A percentile compares a stretch with the other conserved stretches of the same genome.
These are phyloP conservation scores for Phytophthora nicotianae DNA, from an alignment of 352 stramenopile species.

Conservation along the genomic window DNA sequence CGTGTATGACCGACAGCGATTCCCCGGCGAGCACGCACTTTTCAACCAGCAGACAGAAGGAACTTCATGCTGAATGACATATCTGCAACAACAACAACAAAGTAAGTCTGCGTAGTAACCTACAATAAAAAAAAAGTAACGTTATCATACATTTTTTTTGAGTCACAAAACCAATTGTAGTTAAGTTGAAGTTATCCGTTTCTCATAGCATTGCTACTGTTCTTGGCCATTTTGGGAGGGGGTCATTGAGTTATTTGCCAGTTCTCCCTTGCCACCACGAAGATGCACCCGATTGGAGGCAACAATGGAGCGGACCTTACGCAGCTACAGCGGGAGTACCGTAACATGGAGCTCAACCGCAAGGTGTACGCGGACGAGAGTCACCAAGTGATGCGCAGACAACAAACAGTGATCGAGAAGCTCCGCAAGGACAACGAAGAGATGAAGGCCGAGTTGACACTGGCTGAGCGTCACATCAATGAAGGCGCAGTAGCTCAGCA, in stretches of 20 bases:
- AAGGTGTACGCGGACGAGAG: constrained; percentile 94
- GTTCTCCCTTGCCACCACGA: background rate
- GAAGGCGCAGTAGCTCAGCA: constrained; percentile 83
- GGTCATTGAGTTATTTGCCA: no score
- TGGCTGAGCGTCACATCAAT: constrained; percentile 89
- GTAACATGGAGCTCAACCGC: constrained; percentile 98
- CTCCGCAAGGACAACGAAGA: constrained; percentile 86
- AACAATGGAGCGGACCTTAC: constrained; percentile 74
- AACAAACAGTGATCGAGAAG: constrained; percentile 93
- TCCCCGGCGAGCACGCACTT: background rate
- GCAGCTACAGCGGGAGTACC: constrained; percentile 95
- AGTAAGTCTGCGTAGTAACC: no score
- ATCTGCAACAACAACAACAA: no score
- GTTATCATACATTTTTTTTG: background rate
- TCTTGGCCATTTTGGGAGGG: constrained; percentile 3
- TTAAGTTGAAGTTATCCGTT: constrained; percentile 23
- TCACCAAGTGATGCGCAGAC: constrained; percentile 93
- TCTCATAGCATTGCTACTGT: constrained; percentile 19
- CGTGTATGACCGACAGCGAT: constrained; percentile 8
- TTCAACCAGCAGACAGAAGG: background rate
- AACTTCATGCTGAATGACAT: background rate
- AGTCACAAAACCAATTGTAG: background rate
- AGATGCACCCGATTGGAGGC: constrained; percentile 33
- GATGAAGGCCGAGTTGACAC: constrained; percentile 89
- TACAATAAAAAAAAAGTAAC: no score